Conservation (phyloP, 768 basidiomycete genomes). For the Boletus pseudo-olivaceus region DNA sequence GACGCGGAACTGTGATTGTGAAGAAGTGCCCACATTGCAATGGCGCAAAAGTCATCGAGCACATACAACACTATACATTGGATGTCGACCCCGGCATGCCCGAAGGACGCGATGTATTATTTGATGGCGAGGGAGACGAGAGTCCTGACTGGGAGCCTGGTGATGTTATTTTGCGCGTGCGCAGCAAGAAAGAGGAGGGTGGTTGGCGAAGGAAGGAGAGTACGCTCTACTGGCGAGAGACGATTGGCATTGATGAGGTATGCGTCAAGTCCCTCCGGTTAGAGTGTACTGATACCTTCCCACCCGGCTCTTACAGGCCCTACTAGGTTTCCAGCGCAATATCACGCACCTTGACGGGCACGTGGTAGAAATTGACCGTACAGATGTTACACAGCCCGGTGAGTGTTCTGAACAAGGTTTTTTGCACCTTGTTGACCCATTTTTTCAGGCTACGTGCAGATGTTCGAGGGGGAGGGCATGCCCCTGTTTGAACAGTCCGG, state of each 20-base stretch:
- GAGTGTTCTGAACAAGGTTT: slow-evolving; percentile 9
- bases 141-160: slow-evolving; percentile 95
- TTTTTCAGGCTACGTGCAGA: slow-evolving; percentile 75
- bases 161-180: slow-evolving; percentile 83
- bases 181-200: slow-evolving; percentile 73
- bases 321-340: slow-evolving; percentile 94
- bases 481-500: slow-evolving; percentile 56
- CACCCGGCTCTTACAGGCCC: slow-evolving; percentile 52
- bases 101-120: slow-evolving; percentile 89
- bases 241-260: slow-evolving; percentile 86
- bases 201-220: slow-evolving; percentile 88
- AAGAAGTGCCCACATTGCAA: slow-evolving; percentile 78
- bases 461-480: slow-evolving; percentile 88
- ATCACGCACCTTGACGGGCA: slow-evolving; percentile 92
- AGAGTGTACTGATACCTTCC: not conserved
- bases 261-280: not conserved
- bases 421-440: not conserved
- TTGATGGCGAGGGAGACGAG: slow-evolving; percentile 97
- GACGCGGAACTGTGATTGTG: slow-evolving; percentile 76
- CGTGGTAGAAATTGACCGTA: slow-evolving; percentile 61
- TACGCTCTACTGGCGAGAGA: slow-evolving; percentile 89
- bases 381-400: slow-evolving; percentile 92
- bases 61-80: slow-evolving; percentile 77
- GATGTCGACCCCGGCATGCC: slow-evolving; percentile 87
- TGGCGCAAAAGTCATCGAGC: slow-evolving; percentile 79